Evolutionary conservation across 2,329 filamentous ascomycete genomes (phyloP).

Genomic region (Penicillium olsonii): DNA sequence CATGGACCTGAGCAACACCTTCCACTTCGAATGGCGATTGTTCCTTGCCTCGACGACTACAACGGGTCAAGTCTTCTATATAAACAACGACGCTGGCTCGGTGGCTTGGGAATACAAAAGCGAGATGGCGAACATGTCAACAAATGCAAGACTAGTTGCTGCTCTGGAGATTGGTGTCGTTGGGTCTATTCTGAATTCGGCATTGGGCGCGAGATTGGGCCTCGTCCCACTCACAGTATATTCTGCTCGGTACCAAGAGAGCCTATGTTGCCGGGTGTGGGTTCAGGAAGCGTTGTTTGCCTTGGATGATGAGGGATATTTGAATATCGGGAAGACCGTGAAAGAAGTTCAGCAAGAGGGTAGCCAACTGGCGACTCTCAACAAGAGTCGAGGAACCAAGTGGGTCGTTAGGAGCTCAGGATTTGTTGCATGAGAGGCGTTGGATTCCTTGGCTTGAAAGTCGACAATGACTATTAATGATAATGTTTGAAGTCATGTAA

Average conservation of each 20-base stretch:
- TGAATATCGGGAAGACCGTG: constrained; percentile 17
- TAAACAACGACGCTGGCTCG: constrained; percentile 15
- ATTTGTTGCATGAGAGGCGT: constrained; percentile 1
- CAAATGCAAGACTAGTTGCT: constrained; percentile 12
- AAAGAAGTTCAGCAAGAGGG: constrained; percentile 22
- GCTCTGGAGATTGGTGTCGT: constrained; percentile 25
- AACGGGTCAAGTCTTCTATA: constrained; percentile 20
- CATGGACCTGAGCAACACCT: constrained; percentile 17
- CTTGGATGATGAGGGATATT: constrained; percentile 26
- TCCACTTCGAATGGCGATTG: constrained; percentile 26
- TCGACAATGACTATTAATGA: not conserved
- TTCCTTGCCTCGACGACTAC: constrained; percentile 19
- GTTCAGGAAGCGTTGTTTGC: constrained; percentile 26
- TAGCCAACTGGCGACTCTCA: constrained; percentile 8
- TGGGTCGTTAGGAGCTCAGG: constrained; percentile 6
- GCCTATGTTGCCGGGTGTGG: constrained; percentile 25
- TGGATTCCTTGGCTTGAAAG: not conserved
- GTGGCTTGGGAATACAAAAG: constrained; percentile 20
- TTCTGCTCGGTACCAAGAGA: constrained; percentile 22
- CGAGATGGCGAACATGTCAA: constrained; percentile 6
- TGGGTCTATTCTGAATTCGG: constrained; percentile 17
- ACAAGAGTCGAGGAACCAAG: constrained; percentile 5
- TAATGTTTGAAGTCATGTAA: constrained; percentile 1
- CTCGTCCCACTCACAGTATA: constrained; percentile 17
- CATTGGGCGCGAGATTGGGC: constrained; percentile 17